Percentiles rank a stretch among this genome's conserved stretches.
Conservation (phyloP, 306 rosid genomes). For the Pterocarpus macrocarpus region DNA sequence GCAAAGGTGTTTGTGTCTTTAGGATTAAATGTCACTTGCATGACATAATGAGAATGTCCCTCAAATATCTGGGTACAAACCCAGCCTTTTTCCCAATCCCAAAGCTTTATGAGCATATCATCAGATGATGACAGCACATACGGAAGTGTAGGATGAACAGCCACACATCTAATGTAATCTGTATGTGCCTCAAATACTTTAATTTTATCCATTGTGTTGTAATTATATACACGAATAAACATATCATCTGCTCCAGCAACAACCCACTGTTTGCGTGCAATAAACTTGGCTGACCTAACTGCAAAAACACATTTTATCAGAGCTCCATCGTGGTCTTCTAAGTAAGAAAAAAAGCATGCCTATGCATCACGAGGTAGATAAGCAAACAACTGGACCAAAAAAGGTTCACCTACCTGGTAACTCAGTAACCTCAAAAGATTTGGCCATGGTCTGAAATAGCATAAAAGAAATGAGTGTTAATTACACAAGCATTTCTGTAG, state of each 20-base stretch:
- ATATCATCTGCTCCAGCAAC: conserved; percentile 99
- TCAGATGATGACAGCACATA: conserved; percentile 96
- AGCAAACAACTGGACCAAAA: neutral
- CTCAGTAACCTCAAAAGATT: conserved; percentile 96
- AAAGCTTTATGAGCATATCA: conserved; percentile 98
- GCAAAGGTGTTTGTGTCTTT: conserved; percentile 99
- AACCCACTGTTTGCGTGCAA: conserved; percentile 96
- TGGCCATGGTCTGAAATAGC: conserved; percentile 82
- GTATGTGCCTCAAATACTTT: conserved; percentile 98
- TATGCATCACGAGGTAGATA: conserved; percentile 38
- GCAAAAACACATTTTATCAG: conserved; percentile 52
- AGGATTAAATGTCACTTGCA: conserved; percentile 99
- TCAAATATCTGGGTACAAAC: conserved; percentile 97
- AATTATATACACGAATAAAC: conserved; percentile 97
- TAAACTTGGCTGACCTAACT: conserved; percentile 99
- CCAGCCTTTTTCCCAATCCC: conserved; percentile 99
- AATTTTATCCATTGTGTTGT: conserved; percentile 96
- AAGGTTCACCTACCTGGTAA: conserved; percentile 77
- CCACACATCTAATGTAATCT: conserved; percentile 96
- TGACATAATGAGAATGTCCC: conserved; percentile 99
- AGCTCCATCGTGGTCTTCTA: conserved; percentile 28
- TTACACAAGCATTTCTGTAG: conserved; percentile 29
- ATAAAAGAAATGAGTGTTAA: conserved; percentile 45
- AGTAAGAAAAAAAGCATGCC: conserved; percentile 35
- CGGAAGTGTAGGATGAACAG: conserved; percentile 98